Evolutionary conservation across 1,284 basidiomycete genomes (phyloP).

Genomic region (Ganoderma multipileum): DNA sequence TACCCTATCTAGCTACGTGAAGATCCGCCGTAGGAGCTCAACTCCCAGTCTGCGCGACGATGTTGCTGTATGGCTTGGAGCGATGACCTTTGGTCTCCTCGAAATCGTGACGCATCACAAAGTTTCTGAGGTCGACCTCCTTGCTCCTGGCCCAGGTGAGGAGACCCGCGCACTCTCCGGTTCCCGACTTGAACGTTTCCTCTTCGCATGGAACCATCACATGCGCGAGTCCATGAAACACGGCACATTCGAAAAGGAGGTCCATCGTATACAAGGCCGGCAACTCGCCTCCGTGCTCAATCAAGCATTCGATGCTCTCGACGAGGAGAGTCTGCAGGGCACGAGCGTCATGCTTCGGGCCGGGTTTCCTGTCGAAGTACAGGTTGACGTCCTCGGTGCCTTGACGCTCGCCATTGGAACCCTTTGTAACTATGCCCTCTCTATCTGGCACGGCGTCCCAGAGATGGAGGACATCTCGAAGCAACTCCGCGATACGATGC

Average conservation of each 20-base stretch:
- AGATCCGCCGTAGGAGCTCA: conserved; percentile 2
- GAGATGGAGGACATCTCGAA: conserved; percentile 1
- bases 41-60: conserved; percentile 15
- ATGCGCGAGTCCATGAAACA: conserved; percentile 1
- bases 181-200: conserved; percentile 7
- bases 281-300: conserved; percentile 9
- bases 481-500: background rate
- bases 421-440: conserved; percentile 8
- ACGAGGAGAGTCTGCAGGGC: conserved; percentile 13
- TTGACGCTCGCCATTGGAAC: conserved; percentile 10
- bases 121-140: conserved; percentile 13
- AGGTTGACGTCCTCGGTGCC: conserved; percentile 3
- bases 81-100: conserved; percentile 25
- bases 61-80: conserved; percentile 21
- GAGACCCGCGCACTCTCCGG: conserved; percentile 7
- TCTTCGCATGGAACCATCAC: conserved; percentile 13
- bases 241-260: background rate
- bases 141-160: background rate
- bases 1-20: conserved; percentile 13
- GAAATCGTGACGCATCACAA: conserved; percentile 15
- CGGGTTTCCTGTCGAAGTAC: background rate
- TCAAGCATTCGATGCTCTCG: conserved; percentile 12
- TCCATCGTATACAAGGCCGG: conserved; percentile 6
- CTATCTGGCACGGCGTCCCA: conserved; percentile 5
- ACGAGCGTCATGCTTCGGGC: conserved; percentile 7